Evolutionary conservation across 192 early-diverging fungal species (phyloP).

Genomic region (Umbelopsis ramanniana): DNA sequence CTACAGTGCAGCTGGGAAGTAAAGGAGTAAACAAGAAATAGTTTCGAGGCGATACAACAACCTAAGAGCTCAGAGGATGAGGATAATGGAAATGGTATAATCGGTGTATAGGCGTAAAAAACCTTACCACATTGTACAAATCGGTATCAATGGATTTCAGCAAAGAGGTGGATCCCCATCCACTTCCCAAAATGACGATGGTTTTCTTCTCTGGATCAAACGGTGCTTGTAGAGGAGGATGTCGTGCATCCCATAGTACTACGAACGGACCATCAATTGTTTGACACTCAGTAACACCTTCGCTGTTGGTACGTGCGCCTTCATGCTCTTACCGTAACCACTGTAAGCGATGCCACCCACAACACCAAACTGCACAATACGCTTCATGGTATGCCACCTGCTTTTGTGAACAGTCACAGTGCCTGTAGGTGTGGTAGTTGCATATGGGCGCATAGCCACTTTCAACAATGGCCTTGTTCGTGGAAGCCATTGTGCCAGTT

Average conservation of each 20-base stretch:
- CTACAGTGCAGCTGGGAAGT: constrained; percentile 72
- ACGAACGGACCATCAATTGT: constrained; percentile 13
- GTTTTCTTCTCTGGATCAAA: constrained; percentile 46
- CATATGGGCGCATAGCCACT: constrained; percentile 1
- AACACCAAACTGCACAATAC: constrained; percentile 13
- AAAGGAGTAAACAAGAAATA: constrained; percentile 85
- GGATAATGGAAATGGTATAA: constrained; percentile 28
- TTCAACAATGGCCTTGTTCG: not conserved
- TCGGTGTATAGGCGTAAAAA: constrained; percentile 5
- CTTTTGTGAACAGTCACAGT: constrained; percentile 5
- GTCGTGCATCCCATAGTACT: constrained; percentile 30
- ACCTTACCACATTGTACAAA: constrained; percentile 27
- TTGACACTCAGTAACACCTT: not conserved
- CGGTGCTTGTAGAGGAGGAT: constrained; percentile 40
- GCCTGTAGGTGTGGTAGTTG: not conserved
- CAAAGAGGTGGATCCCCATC: constrained; percentile 27
- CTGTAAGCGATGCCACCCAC: constrained; percentile 25
- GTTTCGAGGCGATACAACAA: constrained; percentile 80
- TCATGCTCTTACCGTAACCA: constrained; percentile 27
- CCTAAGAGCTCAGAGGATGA: constrained; percentile 25
- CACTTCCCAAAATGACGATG: constrained; percentile 25
- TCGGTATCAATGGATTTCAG: constrained; percentile 24
- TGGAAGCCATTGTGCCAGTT: not conserved
- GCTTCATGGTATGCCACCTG: constrained; percentile 23
- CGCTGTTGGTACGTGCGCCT: no score